A percentile compares a stretch with the other conserved stretches of the same genome.
Conservation (phyloP, 2,329 filamentous ascomycete genomes). For the Ilyonectria sp. region DNA sequence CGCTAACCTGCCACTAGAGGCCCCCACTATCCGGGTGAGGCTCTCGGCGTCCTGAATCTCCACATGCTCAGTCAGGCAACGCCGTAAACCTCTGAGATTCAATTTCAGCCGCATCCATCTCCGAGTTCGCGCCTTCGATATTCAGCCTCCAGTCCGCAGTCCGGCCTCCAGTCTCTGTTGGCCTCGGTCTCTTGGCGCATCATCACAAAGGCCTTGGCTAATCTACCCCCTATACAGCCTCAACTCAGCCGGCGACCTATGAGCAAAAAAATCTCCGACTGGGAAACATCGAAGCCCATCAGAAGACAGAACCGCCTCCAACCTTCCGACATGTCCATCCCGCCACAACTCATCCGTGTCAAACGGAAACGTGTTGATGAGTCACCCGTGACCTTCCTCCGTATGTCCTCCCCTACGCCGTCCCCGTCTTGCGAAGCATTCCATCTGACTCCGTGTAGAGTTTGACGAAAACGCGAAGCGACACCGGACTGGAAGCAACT, state of each 20-base stretch:
- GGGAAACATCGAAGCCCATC: neutral
- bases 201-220: neutral
- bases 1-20: conserved; percentile 13
- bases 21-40: conserved; percentile 27
- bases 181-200: neutral
- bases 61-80: conserved; percentile 17
- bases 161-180: neutral
- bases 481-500: conserved; percentile 65
- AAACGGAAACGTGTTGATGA: conserved; percentile 73
- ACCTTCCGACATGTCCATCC: conserved; percentile 65
- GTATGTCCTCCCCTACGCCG: conserved; percentile 55
- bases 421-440: conserved; percentile 19
- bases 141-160: neutral
- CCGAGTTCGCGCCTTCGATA: neutral
- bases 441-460: conserved; percentile 55
- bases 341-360: conserved; percentile 72
- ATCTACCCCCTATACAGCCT: neutral
- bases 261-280: conserved; percentile 5
- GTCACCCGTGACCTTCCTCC: conserved; percentile 69
- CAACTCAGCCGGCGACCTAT: neutral
- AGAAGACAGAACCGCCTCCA: neutral
- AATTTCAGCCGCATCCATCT: conserved; percentile 7
- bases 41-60: conserved; percentile 16
- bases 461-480: conserved; percentile 69
- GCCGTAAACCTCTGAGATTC: conserved; percentile 17